Base-by-base conservation (phyloP, 208 protist genomes). In the Wallacemonas sp. region DNA sequence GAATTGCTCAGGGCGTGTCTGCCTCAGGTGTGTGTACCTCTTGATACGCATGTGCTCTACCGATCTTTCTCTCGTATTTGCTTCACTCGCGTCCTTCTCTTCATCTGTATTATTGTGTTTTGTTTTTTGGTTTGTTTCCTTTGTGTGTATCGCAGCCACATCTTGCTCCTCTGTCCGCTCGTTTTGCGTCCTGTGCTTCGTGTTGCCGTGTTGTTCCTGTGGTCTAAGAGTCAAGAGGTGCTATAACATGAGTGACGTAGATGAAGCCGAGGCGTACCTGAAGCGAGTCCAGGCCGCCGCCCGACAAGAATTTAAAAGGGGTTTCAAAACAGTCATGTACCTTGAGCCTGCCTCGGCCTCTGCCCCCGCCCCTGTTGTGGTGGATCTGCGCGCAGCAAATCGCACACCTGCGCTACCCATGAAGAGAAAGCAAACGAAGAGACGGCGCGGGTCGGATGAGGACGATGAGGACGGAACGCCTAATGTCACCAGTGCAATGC, bases 221-320 rank as follows among this genome's bases (percentile, higher is more conserved):
- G 19, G 34, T 34, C 65, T 72, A 44, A n/a, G n/a, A n/a, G n/a
- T n/a, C n/a, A n/a, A n/a, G n/a, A n/a, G n/a, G n/a, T n/a, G 65
- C 66, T 56, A 30, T 31, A 30, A 22, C 46, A 71, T 31, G 54
- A 42, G 33, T 12, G 2, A 55, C 12, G 14, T 15, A 24, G 66
- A 70, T 44, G 63, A 75, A 36, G 66, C 55, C 1, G 79, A 83
- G 0, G 58, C 62, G 11, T 89, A 89, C 53, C 53, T 89, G 30
- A 53, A 67, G 34, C 71, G 61, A 6, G 75, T 66, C 12, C 55
- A 39, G 1, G 45, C 63, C 12, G 47, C 79, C 12, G 36, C 66
- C n/a, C 38, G 62, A 26, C 58, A 69, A 33, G 56, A 77, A 42
- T 86, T 86, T 54, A 41, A 36, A 8, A 17, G 26, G 19, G 70